Conservation (phyloP, 257 asterid genomes). For the Marsdenia floribunda region DNA sequence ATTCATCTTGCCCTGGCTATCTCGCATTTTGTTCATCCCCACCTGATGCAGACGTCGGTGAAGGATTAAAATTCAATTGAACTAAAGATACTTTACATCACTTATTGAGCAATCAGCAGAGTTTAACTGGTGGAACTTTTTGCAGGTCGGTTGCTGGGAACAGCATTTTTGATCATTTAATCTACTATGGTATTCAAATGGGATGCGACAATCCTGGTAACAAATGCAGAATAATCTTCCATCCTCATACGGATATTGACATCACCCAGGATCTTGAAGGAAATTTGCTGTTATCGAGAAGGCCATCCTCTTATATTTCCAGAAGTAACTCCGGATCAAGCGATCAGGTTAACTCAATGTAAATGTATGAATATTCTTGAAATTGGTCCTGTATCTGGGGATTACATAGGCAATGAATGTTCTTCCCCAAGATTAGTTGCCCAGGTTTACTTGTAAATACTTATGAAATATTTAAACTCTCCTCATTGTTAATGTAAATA, state of each 20-base stretch:
- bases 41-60: background rate
- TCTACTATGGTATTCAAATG: constrained; percentile 64
- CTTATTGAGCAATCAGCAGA: background rate
- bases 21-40: background rate
- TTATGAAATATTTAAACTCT: background rate
- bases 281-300: constrained; percentile 47
- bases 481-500: background rate
- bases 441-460: background rate
- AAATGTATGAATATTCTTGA: constrained; percentile 14
- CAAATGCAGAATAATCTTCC: constrained; percentile 67
- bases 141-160: constrained; percentile 86
- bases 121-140: background rate
- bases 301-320: constrained; percentile 35
- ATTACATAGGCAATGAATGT: background rate
- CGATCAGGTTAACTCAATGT: constrained; percentile 19
- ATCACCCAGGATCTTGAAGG: constrained; percentile 50
- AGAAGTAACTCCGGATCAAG: constrained; percentile 28
- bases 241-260: constrained; percentile 39
- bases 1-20: background rate
- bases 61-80: background rate
- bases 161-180: constrained; percentile 80
- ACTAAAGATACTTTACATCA: background rate
- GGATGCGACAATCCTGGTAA: constrained; percentile 47
- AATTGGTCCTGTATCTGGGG: background rate
- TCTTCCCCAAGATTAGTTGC: constrained; percentile 1